These are phyloP conservation scores for Porcisia deanei DNA, from an alignment of 208 protist genomes.

Conservation along the genomic window DNA sequence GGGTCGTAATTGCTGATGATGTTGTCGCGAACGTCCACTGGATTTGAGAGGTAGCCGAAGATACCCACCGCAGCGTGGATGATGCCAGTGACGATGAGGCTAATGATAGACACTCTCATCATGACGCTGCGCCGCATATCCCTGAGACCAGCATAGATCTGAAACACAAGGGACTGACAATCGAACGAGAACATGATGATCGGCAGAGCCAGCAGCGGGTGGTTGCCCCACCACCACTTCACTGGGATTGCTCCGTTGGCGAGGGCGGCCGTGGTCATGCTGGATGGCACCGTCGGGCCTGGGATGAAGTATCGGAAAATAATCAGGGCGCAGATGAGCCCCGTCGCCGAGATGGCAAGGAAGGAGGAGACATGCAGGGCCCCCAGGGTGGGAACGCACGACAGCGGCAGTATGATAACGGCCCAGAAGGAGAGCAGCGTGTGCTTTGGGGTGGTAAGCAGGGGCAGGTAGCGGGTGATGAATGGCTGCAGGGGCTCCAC, in stretches of 20 bases:
- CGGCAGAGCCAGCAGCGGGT: constrained; percentile 56
- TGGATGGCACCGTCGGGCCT: constrained; percentile 11
- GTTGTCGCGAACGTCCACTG: constrained; percentile 60
- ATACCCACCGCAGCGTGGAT: constrained; percentile 72
- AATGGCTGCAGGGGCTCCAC: constrained; percentile 61
- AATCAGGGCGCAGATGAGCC: constrained; percentile 58
- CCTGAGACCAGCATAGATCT: constrained; percentile 65
- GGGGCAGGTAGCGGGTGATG: constrained; percentile 39
- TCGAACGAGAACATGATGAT: constrained; percentile 90
- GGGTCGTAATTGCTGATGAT: constrained; percentile 84
- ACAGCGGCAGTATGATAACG: constrained; percentile 70
- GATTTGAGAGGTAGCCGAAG: constrained; percentile 74
- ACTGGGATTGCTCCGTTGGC: constrained; percentile 14
- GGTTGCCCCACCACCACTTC: constrained; percentile 45
- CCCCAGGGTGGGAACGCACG: constrained; percentile 59
- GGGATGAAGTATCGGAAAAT: constrained; percentile 75
- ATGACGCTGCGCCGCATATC: constrained; percentile 69
- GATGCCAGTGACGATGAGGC: constrained; percentile 42
- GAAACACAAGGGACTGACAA: constrained; percentile 80
- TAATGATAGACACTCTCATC: constrained; percentile 54
- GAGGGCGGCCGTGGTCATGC: constrained; percentile 15
- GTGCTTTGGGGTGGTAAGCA: constrained; percentile 57
- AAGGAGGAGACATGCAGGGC: constrained; percentile 59
- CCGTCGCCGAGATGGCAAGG: constrained; percentile 61
- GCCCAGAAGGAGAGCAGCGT: constrained; percentile 61